A percentile compares a stretch with the other conserved stretches of the same genome.
Conservation (phyloP, 2,329 filamentous ascomycete genomes). For the Nectriaceae sp. region DNA sequence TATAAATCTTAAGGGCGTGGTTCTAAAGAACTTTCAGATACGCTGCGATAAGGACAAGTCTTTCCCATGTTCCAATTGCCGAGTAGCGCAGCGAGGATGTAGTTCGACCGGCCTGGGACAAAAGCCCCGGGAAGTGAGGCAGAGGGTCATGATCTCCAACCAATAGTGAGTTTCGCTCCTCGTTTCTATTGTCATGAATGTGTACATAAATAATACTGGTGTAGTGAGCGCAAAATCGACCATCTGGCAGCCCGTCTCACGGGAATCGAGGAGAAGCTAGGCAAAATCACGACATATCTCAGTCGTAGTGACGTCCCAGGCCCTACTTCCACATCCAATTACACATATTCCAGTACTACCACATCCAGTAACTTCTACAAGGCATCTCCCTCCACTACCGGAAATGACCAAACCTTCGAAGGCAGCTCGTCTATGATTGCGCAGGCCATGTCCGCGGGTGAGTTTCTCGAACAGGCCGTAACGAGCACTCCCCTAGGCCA, state of each 20-base stretch:
- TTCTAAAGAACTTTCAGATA: conserved; percentile 1
- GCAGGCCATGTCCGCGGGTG: conserved; percentile 3
- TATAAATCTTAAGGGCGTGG: no score
- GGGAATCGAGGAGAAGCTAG: conserved; percentile 4
- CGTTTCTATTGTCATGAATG: not conserved
- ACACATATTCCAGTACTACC: not conserved
- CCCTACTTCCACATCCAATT: not conserved
- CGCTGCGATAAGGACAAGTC: conserved; percentile 3
- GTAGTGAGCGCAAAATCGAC: conserved; percentile 6
- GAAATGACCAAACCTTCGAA: conserved; percentile 1
- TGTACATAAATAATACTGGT: not conserved
- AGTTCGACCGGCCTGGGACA: conserved; percentile 1
- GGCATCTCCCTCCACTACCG: not conserved
- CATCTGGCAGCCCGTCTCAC: conserved; percentile 2
- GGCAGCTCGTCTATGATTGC: conserved; percentile 5
- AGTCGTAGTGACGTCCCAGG: not conserved
- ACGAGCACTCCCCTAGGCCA: conserved; percentile 1
- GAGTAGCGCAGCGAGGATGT: not conserved
- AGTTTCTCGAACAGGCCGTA: conserved; percentile 5
- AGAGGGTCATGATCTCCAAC: conserved; percentile 6
- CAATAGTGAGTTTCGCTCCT: conserved; percentile 1
- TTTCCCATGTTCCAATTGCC: conserved; percentile 6
- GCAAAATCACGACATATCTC: conserved; percentile 3
- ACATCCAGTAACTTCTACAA: not conserved
- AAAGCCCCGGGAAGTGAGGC: conserved; percentile 6